Conservation (phyloP, 805 yeast species). For the Ogataea salicorniae region DNA sequence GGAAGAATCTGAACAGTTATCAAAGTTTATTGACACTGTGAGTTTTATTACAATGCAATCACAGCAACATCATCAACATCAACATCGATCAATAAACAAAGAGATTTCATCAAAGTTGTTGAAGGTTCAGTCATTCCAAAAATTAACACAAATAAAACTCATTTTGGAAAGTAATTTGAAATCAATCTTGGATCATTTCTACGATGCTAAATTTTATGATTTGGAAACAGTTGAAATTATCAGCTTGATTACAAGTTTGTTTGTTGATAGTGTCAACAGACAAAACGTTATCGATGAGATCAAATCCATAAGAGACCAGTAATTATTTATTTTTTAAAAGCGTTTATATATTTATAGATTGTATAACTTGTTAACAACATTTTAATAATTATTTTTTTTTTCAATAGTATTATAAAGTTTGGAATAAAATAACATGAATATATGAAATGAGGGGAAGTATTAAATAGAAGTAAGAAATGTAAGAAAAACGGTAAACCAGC, state of each 20-base stretch:
- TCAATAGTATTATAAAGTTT: too few species aligned
- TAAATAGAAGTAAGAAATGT: background rate
- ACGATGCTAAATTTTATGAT: slow-evolving; percentile 48
- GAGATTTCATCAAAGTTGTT: slow-evolving; percentile 7
- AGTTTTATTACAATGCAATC: background rate
- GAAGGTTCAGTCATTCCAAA: slow-evolving; percentile 23
- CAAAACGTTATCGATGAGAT: slow-evolving; percentile 42
- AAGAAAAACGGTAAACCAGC: background rate
- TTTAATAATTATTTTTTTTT: too few species aligned
- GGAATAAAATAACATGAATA: too few species aligned
- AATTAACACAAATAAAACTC: slow-evolving; percentile 24
- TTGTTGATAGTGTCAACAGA: slow-evolving; percentile 42
- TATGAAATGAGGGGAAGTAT: too few species aligned
- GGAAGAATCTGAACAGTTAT: slow-evolving; percentile 27
- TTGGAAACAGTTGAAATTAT: slow-evolving; percentile 43
- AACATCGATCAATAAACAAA: background rate
- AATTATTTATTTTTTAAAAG: background rate
- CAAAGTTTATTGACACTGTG: slow-evolving; percentile 7
- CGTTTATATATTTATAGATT: too few species aligned
- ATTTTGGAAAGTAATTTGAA: slow-evolving; percentile 33
- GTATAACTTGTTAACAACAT: background rate
- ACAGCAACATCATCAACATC: too few species aligned
- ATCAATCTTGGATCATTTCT: slow-evolving; percentile 44
- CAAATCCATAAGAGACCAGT: slow-evolving; percentile 33
- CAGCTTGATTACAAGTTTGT: slow-evolving; percentile 36